Conservation (phyloP, 2,329 filamentous ascomycete genomes). For the Teratosphaeria viscida region DNA sequence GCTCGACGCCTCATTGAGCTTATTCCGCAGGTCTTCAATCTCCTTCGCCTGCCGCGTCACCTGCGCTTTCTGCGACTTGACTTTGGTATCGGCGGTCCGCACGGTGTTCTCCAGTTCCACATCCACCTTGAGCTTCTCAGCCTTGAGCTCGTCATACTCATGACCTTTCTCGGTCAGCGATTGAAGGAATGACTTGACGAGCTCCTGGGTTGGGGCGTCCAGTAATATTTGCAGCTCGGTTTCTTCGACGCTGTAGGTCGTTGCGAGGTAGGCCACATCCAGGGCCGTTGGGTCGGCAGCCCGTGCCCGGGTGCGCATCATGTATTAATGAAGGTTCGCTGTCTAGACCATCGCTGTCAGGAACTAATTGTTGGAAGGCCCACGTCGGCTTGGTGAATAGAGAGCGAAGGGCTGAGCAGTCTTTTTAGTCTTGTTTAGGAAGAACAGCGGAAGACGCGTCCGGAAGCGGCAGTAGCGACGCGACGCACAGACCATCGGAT, state of each 20-base stretch:
- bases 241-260: slow-evolving; percentile 60
- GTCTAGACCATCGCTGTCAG: not conserved
- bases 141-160: slow-evolving; percentile 69
- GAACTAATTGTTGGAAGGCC: not conserved
- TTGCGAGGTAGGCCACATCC: slow-evolving; percentile 63
- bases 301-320: slow-evolving; percentile 38
- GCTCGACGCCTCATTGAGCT: slow-evolving; percentile 73
- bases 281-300: slow-evolving; percentile 44
- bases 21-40: slow-evolving; percentile 67
- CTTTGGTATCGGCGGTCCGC: slow-evolving; percentile 70
- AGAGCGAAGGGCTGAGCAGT: not conserved
- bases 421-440: not conserved
- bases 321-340: slow-evolving; percentile 8
- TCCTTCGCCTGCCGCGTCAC: slow-evolving; percentile 78
- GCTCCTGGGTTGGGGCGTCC: slow-evolving; percentile 62
- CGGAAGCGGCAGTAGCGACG: not conserved
- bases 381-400: not conserved
- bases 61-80: slow-evolving; percentile 68
- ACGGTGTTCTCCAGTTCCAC: slow-evolving; percentile 90
- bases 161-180: slow-evolving; percentile 69
- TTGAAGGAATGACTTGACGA: slow-evolving; percentile 64
- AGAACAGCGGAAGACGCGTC: not conserved
- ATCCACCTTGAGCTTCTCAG: slow-evolving; percentile 79
- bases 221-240: slow-evolving; percentile 50
- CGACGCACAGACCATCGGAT: not conserved